Base-by-base conservation (phyloP, 106 monocot species). In the Platanthera guangdongensis region DNA sequence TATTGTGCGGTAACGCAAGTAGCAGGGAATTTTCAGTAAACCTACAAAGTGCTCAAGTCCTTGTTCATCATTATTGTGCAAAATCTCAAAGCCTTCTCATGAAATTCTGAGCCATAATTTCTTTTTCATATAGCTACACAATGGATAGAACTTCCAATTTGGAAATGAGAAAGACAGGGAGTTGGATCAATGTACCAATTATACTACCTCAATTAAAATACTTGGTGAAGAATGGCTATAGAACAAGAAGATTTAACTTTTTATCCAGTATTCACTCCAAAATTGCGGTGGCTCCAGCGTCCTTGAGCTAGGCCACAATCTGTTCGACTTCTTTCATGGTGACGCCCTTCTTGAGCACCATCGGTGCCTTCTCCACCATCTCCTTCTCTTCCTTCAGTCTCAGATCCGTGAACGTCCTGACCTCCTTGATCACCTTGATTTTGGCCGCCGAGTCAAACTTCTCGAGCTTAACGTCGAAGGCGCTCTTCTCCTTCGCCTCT, bases 361-460 rank as follows among this genome's bases (percentile, higher is more conserved):
- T 90, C 2, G 95, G 93, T 0, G 85, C 82, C 79, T 96, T 96
- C 83, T 96, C 95, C 80, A 96, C 95, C 64, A 93, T 54, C 81
- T 96, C 95, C 83, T 96, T 96, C 7, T 93, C 95, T 83, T 96
- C 95, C 85, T 96, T 96, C 71, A 96, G 72, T 62, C 95, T 90
- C 49, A 96, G 80, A 57, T 93, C 90, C 60, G 93, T 93, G 72
- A 96, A 88, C 25, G 88, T 73, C 73, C 95, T 78, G 55, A 96
- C 92, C 78, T 96, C 95, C 85, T 96, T 96, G 60, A 96, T 96
- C 52, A 96, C 87, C 78, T 96, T 93, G 6, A 96, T 89, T 82
- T 96, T 93, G 22, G 95, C 81, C 53, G 87, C 84, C 1, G 90
- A 85, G 8, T 93, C 95, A 73, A 93, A 96, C 81, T 90, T 93